A percentile compares a stretch with the other conserved stretches of the same genome.
These are phyloP conservation scores for Myxozyma mucilagina DNA, from an alignment of 805 yeast species.

Conservation along the genomic window DNA sequence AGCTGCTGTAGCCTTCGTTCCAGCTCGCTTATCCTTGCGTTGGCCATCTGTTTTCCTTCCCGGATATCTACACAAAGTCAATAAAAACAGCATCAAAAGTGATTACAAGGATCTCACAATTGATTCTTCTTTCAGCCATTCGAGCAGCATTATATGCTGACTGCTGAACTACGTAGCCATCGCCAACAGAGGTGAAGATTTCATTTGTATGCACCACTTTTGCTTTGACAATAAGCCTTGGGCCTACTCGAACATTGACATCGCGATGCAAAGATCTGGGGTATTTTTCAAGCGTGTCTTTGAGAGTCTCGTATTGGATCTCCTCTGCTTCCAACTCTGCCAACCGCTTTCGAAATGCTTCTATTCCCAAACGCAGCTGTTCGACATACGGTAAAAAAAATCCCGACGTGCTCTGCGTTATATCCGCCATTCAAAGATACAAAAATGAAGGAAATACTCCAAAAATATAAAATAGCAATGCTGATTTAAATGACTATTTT, in stretches of 20 bases:
- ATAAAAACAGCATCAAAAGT: neutral
- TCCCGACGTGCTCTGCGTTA: neutral
- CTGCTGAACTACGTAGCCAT: conserved; percentile 18
- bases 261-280: conserved; percentile 12
- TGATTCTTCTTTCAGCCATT: conserved; percentile 19
- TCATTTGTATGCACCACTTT: conserved; percentile 26
- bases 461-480: too few relatives aligned
- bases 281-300: conserved; percentile 8
- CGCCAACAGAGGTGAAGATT: conserved; percentile 22
- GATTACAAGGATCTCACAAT: conserved; percentile 6
- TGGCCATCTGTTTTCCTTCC: conserved; percentile 1
- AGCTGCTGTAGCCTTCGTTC: conserved; percentile 17
- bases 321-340: conserved; percentile 5
- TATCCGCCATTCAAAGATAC: neutral
- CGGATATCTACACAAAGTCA: conserved; percentile 5
- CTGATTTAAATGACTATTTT: too few relatives aligned
- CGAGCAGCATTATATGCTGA: conserved; percentile 27
- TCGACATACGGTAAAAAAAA: conserved; percentile 13
- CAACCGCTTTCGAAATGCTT: conserved; percentile 1
- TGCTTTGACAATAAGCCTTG: conserved; percentile 24
- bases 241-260: conserved; percentile 13
- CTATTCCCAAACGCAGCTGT: conserved; percentile 11
- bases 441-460: neutral
- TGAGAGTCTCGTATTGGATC: conserved; percentile 5
- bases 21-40: conserved; percentile 8